Percentiles rank a stretch among this genome's conserved stretches.
Conservation (phyloP, 1,284 basidiomycete genomes). For the Pseudozyma thailandica region DNA sequence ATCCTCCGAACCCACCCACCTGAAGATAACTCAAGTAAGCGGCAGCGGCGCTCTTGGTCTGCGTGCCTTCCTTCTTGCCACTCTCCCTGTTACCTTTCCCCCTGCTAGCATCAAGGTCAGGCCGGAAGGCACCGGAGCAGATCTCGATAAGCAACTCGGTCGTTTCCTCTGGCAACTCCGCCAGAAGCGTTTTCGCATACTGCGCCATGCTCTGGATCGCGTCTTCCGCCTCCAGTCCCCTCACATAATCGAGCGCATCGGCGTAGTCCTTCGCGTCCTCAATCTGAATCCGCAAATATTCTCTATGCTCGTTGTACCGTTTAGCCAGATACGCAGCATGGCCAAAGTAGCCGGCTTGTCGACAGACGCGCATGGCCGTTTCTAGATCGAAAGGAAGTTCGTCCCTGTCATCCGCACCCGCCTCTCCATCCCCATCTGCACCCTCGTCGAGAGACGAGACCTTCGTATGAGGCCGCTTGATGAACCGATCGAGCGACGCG, state of each 20-base stretch:
- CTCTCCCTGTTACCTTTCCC: background rate
- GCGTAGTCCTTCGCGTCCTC: slow-evolving; percentile 86
- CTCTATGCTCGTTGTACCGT: slow-evolving; percentile 89
- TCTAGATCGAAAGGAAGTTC: slow-evolving; percentile 95
- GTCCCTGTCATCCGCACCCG: slow-evolving; percentile 68
- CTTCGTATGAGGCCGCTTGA: slow-evolving; percentile 72
- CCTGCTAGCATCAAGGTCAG: slow-evolving; percentile 19
- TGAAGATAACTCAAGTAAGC: slow-evolving; percentile 53
- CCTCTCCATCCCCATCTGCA: slow-evolving; percentile 63
- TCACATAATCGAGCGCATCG: slow-evolving; percentile 84
- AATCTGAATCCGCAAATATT: slow-evolving; percentile 92
- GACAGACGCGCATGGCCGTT: slow-evolving; percentile 93
- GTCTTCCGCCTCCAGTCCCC: slow-evolving; percentile 79
- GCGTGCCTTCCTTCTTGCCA: slow-evolving; percentile 8
- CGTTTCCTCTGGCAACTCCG: slow-evolving; percentile 83
- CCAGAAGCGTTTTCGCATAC: slow-evolving; percentile 74
- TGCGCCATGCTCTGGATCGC: slow-evolving; percentile 62
- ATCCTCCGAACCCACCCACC: slow-evolving; percentile 43
- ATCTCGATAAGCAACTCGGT: slow-evolving; percentile 91
- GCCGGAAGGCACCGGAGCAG: slow-evolving; percentile 76
- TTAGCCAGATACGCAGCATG: slow-evolving; percentile 94
- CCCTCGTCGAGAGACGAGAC: slow-evolving; percentile 17
- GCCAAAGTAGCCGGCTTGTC: slow-evolving; percentile 94
- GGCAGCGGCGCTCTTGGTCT: slow-evolving; percentile 33
- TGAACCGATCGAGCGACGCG: slow-evolving; percentile 86